phyloP scores from a whole-genome alignment of 179 eudicot genomes.

The Spergularia azorica region DNA sequence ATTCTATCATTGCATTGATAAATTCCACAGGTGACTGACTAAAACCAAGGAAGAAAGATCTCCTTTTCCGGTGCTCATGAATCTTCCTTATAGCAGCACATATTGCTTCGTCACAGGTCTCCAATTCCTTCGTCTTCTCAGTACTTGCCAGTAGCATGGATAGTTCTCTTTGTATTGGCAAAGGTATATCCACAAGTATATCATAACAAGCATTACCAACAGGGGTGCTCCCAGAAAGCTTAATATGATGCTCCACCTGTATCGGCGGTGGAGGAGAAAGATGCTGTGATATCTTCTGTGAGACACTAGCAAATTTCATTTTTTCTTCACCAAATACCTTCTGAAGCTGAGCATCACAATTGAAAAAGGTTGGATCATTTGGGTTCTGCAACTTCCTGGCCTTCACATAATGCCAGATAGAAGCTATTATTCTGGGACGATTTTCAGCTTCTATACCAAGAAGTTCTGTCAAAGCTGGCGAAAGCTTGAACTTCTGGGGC shows the following conservation, averaged over 20 bases:
- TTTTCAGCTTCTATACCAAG: slow-evolving; percentile 87
- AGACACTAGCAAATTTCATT: slow-evolving; percentile 69
- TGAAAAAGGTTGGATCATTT: slow-evolving; percentile 71
- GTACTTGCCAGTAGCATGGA: slow-evolving; percentile 74
- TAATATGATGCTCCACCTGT: slow-evolving; percentile 77
- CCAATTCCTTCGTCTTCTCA: slow-evolving; percentile 83
- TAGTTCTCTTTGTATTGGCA: slow-evolving; percentile 88
- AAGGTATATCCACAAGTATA: slow-evolving; percentile 83
- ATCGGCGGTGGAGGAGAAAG: slow-evolving; percentile 69
- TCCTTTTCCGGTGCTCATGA: slow-evolving; percentile 77
- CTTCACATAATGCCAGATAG: slow-evolving; percentile 87
- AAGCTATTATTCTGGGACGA: slow-evolving; percentile 72
- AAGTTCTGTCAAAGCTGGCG: slow-evolving; percentile 69
- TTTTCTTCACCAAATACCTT: slow-evolving; percentile 88
- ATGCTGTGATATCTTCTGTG: slow-evolving; percentile 71
- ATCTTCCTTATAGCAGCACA: slow-evolving; percentile 79
- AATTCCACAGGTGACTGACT: slow-evolving; percentile 93
- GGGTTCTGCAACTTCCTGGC: slow-evolving; percentile 70
- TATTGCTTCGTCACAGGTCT: slow-evolving; percentile 80
- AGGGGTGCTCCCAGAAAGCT: slow-evolving; percentile 73
- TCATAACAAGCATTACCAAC: slow-evolving; percentile 81
- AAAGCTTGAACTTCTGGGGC: slow-evolving; percentile 84
- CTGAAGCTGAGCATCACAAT: slow-evolving; percentile 71
- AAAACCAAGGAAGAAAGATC: slow-evolving; percentile 91
- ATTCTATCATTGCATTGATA: slow-evolving; percentile 76